These are phyloP conservation scores for Mucor circinelloides DNA, from an alignment of 371 early-diverging fungal species.

Conservation along the genomic window DNA sequence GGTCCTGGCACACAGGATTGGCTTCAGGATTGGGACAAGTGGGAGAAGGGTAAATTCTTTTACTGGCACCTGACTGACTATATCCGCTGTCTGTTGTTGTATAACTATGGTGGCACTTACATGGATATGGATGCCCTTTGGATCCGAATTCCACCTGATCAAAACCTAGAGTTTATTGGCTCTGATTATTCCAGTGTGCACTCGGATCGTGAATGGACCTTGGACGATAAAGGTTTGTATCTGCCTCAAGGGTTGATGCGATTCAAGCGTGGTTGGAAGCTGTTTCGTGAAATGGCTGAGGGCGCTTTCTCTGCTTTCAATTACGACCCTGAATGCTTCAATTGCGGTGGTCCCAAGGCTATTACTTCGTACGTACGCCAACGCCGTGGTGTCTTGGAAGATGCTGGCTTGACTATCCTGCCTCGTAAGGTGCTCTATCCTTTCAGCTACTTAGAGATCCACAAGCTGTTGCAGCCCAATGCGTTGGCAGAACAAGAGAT, in stretches of 20 bases:
- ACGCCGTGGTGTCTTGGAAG: conserved; percentile 49
- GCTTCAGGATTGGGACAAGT: conserved; percentile 61
- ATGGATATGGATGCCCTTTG: conserved; percentile 76
- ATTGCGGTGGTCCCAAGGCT: conserved; percentile 67
- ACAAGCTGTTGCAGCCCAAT: conserved; percentile 40
- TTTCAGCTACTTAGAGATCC: conserved; percentile 54
- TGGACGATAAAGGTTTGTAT: conserved; percentile 64
- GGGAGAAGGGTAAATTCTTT: conserved; percentile 59
- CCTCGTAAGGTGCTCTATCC: conserved; percentile 59
- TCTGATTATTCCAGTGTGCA: conserved; percentile 55
- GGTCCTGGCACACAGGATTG: conserved; percentile 65
- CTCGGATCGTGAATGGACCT: conserved; percentile 60
- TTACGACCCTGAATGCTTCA: conserved; percentile 65
- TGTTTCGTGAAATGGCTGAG: conserved; percentile 67
- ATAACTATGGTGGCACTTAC: conserved; percentile 72
- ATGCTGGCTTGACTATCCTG: conserved; percentile 52
- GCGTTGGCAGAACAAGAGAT: conserved; percentile 56
- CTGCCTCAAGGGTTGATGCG: conserved; percentile 68
- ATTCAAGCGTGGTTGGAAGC: conserved; percentile 62
- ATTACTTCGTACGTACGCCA: conserved; percentile 63
- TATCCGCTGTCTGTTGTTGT: conserved; percentile 55
- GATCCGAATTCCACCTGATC: conserved; percentile 61
- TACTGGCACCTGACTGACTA: conserved; percentile 67
- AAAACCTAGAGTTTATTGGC: conserved; percentile 64
- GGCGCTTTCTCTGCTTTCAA: conserved; percentile 52